Evolutionary conservation across 2,329 filamentous ascomycete species (phyloP).

Genomic region (Nemania sp.): DNA sequence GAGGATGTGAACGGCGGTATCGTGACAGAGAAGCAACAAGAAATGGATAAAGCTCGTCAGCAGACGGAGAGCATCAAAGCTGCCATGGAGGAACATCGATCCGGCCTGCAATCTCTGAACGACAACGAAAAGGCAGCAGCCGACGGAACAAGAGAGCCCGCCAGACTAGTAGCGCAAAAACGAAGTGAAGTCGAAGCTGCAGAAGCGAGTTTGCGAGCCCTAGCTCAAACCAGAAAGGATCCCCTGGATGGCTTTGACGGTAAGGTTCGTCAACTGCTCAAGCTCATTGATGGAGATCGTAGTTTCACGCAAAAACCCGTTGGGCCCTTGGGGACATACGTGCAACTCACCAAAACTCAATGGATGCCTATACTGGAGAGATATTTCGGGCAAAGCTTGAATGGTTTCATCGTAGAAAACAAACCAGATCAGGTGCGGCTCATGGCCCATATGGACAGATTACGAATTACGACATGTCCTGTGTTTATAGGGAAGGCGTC

Average conservation of each 20-base stretch:
- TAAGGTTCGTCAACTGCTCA: slow-evolving; percentile 65
- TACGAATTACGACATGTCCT: slow-evolving; percentile 48
- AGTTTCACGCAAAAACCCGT: slow-evolving; percentile 74
- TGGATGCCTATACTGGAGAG: slow-evolving; percentile 86
- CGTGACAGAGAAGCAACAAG: slow-evolving; percentile 61
- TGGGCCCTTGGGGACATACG: slow-evolving; percentile 79
- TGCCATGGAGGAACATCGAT: slow-evolving; percentile 32
- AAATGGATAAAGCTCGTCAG: slow-evolving; percentile 62
- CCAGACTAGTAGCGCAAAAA: slow-evolving; percentile 47
- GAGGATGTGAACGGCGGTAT: slow-evolving; percentile 70
- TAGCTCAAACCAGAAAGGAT: slow-evolving; percentile 62
- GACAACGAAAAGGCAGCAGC: slow-evolving; percentile 38
- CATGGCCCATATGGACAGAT: slow-evolving; percentile 63
- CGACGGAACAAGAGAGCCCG: slow-evolving; percentile 34
- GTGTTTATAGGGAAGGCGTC: slow-evolving; percentile 69
- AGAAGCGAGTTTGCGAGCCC: slow-evolving; percentile 52
- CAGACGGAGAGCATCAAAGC: slow-evolving; percentile 48
- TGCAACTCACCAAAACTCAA: slow-evolving; percentile 74
- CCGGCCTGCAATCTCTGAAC: slow-evolving; percentile 31
- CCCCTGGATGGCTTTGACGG: slow-evolving; percentile 66
- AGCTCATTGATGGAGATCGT: slow-evolving; percentile 68
- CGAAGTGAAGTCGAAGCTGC: slow-evolving; percentile 57
- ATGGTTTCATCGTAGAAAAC: slow-evolving; percentile 79
- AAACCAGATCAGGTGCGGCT: slow-evolving; percentile 76
- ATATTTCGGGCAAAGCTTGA: slow-evolving; percentile 69